Percentiles rank a stretch among this genome's conserved stretches.
These are phyloP conservation scores for Neurospora sp. DNA, from an alignment of 495 filamentous ascomycete genomes.

Conservation along the genomic window DNA sequence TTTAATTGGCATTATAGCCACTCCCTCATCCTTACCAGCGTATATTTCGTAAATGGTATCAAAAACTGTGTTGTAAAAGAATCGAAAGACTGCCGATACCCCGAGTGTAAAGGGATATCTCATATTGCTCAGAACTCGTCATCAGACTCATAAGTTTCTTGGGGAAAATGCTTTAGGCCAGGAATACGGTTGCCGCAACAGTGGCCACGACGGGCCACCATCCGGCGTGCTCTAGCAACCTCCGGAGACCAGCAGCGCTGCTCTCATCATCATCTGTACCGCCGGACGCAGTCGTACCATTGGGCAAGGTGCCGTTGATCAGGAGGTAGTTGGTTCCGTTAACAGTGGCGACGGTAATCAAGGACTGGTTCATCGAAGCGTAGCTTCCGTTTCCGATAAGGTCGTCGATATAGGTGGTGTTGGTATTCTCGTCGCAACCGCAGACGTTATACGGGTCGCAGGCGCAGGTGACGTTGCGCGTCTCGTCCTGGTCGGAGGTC, in stretches of 20 bases:
- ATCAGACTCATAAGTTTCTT: background rate
- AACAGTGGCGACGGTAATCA: constrained; percentile 52
- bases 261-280: constrained; percentile 31
- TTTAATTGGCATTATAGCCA: background rate
- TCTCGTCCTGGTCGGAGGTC: constrained; percentile 49
- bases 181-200: constrained; percentile 43
- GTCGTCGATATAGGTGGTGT: constrained; percentile 45
- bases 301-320: constrained; percentile 78
- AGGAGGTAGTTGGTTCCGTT: constrained; percentile 70
- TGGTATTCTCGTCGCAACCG: constrained; percentile 69
- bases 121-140: background rate
- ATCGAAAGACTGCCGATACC: background rate
- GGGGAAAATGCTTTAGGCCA: constrained; percentile 14
- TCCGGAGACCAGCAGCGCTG: constrained; percentile 24
- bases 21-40: background rate
- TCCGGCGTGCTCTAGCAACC: constrained; percentile 39
- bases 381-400: constrained; percentile 58
- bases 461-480: constrained; percentile 60
- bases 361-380: constrained; percentile 46
- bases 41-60: background rate
- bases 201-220: constrained; percentile 51
- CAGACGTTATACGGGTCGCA: constrained; percentile 64
- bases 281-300: constrained; percentile 67
- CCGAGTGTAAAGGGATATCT: background rate
- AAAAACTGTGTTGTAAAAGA: background rate